Base-by-base conservation (phyloP, 805 yeast species). In the Metschnikowia kunwiensis region DNA sequence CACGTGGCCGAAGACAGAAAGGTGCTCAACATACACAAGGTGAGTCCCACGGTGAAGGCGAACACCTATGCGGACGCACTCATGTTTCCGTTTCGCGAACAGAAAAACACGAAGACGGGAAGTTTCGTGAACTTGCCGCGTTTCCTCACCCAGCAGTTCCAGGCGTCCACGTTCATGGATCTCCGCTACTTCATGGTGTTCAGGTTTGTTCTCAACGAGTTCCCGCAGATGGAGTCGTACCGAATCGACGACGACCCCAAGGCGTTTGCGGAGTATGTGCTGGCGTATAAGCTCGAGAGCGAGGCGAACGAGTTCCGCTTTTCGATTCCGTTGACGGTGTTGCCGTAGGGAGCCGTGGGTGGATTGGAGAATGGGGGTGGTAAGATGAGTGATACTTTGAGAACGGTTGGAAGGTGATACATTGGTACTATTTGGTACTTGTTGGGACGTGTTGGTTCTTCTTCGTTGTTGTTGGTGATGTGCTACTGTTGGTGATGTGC, bases 181-280 rank as follows among this genome's bases (percentile, higher is more conserved):
- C 48, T 68, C 27, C 55, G 55, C 32, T 67, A 67, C 42, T 58
- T 42, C 34, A 36, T 65, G 27, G 64, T 63, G 15, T 63, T 67
- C 38, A 58, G 60, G 40, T 65, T 66, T 31, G 63, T 61, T 44
- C 47, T 68, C 26, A 36, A 45, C 31, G 60, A 61, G n/a, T 54
- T 63, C 14, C 37, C 33, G 3, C 39, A 32, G 18, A 26, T 30
- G 33, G 41, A 36, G 20, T 23, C 36, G 16, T 37, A 24, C 17
- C 33, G 32, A n/a, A 20, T 27, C 12, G 40, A 38, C 9, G 39
- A 39, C 10, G 42, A 38, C 17, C 37, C 36, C n/a, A 36, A 37
- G 41, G 38, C 38, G 8, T 43, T 37, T 25, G n/a, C 41, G 7
- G 49, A 40, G 24, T 39, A 37, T 28, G 29, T 44, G 14, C 49